phyloP scores from a whole-genome alignment of 208 protist species.

The Acanthamoeba culbertsoni region DNA sequence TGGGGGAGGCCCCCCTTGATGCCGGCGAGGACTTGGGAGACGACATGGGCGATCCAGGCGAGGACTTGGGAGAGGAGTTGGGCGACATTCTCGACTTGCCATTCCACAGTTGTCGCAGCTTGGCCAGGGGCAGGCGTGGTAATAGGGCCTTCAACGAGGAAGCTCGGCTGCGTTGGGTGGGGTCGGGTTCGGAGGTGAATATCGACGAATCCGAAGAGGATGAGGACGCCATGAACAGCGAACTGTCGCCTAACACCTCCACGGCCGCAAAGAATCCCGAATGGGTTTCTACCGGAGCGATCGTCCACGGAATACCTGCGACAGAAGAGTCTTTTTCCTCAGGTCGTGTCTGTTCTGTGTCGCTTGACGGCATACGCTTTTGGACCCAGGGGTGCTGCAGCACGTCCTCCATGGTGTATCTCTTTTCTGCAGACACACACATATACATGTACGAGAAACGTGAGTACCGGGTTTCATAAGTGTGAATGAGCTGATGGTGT shows the following conservation, averaged over 20 bases:
- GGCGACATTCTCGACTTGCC: not conserved
- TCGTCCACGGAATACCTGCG: too few species aligned
- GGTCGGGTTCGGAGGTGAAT: not conserved
- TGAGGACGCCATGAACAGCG: too few species aligned
- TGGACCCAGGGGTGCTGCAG: not conserved
- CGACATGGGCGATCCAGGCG: not conserved
- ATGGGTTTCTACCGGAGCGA: too few species aligned
- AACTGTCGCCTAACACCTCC: too few species aligned
- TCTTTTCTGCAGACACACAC: not conserved
- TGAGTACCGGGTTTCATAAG: too few species aligned
- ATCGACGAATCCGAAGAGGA: not conserved
- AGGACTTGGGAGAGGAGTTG: not conserved
- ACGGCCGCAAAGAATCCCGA: too few species aligned
- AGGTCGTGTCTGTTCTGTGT: not conserved
- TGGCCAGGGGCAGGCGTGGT: not conserved
- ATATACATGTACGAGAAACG: too few species aligned
- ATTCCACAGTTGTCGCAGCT: slow-evolving; percentile 4
- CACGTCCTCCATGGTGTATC: not conserved
- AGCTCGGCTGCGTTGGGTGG: not conserved
- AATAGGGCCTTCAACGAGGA: not conserved
- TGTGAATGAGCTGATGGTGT: too few species aligned
- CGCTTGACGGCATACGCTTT: not conserved
- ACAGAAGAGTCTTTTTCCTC: too few species aligned
- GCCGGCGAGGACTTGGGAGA: not conserved
- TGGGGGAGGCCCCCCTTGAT: too few species aligned